phyloP scores from a whole-genome alignment of 2,329 filamentous ascomycete species.

The Trichoderma sp. region DNA sequence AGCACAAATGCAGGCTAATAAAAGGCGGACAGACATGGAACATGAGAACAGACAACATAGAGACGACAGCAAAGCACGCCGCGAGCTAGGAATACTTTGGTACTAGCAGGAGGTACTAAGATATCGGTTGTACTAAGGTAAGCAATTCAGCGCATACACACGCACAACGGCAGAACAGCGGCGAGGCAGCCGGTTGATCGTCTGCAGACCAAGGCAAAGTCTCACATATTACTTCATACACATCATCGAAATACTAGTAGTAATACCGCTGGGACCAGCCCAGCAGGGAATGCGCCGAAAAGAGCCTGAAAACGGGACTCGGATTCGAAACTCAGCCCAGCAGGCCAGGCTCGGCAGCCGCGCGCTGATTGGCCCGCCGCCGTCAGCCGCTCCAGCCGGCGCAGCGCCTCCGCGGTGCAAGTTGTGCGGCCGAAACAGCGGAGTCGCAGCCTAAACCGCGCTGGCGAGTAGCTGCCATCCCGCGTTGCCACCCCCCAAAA shows the following conservation, averaged over 20 bases:
- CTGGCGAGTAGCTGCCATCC: constrained; percentile 27
- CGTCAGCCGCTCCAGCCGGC: constrained; percentile 31
- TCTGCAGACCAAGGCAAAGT: neutral
- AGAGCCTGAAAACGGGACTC: constrained; percentile 31
- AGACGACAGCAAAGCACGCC: no score
- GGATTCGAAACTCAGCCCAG: constrained; percentile 22
- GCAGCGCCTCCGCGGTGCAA: constrained; percentile 30
- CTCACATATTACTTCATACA: neutral
- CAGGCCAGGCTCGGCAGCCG: constrained; percentile 39
- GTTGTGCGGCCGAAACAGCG: constrained; percentile 34
- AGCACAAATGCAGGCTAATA: no score
- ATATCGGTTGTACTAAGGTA: no score
- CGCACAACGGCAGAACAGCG: no score
- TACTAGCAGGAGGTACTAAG: no score
- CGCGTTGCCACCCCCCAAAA: constrained; percentile 22
- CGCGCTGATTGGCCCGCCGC: constrained; percentile 41
- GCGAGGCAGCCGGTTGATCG: no score
- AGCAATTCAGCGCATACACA: no score
- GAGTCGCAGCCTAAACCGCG: constrained; percentile 24
- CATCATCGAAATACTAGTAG: neutral
- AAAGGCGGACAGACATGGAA: no score
- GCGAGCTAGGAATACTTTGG: no score
- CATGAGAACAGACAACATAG: no score
- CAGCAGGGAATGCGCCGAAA: neutral
- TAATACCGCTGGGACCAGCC: neutral